Evolutionary conservation across 78 protist species (phyloP).

Genomic region (Dictyostelium purpureum): DNA sequence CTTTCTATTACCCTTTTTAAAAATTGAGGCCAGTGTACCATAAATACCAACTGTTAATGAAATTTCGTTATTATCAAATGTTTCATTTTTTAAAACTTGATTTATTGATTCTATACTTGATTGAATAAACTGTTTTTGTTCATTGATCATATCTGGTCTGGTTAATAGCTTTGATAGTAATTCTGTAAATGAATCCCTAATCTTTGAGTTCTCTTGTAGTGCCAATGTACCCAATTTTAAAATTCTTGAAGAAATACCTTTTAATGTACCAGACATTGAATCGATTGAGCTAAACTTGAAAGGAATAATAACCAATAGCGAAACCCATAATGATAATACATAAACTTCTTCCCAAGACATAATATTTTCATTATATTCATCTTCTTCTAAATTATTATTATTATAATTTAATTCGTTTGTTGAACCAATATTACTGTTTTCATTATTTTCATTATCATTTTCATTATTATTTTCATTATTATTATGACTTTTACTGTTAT

Average conservation of each 20-base stretch:
- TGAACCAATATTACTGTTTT: neutral
- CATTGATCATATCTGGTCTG: slow-evolving; percentile 81
- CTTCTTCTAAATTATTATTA: slow-evolving; percentile 9
- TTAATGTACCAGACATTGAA: slow-evolving; percentile 14
- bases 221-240: neutral
- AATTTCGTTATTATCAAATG: neutral
- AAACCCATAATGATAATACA: slow-evolving; percentile 93
- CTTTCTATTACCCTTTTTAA: slow-evolving; percentile 84
- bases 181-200: slow-evolving; percentile 27
- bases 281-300: slow-evolving; percentile 90
- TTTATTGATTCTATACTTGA: neutral
- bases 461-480: neutral
- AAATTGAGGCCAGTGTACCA: slow-evolving; percentile 57
- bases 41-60: slow-evolving; percentile 59
- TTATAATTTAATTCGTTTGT: slow-evolving; percentile 84
- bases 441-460: neutral
- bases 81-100: neutral
- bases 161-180: slow-evolving; percentile 30
- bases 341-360: slow-evolving; percentile 93
- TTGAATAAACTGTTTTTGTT: slow-evolving; percentile 55
- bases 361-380: slow-evolving; percentile 20
- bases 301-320: slow-evolving; percentile 92
- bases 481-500: neutral
- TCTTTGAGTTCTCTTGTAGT: neutral
- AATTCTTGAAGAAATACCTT: slow-evolving; percentile 10